Percentiles rank a stretch among this genome's conserved stretches.
These are phyloP conservation scores for Calonectria hawksworthii DNA, from an alignment of 2,329 filamentous ascomycete genomes.

Conservation along the genomic window DNA sequence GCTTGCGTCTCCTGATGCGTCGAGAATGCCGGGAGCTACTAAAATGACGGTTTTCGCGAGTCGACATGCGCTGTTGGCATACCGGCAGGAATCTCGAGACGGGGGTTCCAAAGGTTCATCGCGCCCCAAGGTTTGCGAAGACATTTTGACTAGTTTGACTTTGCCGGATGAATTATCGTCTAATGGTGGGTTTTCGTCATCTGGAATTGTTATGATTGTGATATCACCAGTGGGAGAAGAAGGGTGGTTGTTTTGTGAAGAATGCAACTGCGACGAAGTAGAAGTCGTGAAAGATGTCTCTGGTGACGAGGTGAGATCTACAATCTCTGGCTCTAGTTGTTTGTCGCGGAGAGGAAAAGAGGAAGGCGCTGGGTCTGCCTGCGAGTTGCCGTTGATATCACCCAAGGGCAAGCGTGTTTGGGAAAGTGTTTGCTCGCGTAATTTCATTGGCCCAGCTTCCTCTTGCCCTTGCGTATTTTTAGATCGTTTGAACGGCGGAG, in stretches of 20 bases:
- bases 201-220: constrained; percentile 10
- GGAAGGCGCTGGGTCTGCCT: constrained; percentile 14
- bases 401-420: constrained; percentile 38
- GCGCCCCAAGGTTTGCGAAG: neutral
- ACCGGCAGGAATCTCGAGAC: constrained; percentile 45
- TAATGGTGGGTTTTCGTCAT: neutral
- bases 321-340: constrained; percentile 1
- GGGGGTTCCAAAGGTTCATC: neutral
- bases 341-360: neutral
- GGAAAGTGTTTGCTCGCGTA: constrained; percentile 5
- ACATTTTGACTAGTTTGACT: too few species aligned
- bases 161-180: too few species aligned
- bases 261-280: neutral
- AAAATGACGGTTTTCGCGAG: constrained; percentile 56
- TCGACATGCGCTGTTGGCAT: constrained; percentile 52
- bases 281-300: constrained; percentile 23
- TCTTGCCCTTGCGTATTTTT: constrained; percentile 10
- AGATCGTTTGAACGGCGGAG: constrained; percentile 38
- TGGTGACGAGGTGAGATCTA: constrained; percentile 35
- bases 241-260: neutral
- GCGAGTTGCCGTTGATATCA: constrained; percentile 43
- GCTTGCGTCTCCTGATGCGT: constrained; percentile 52
- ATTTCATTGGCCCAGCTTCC: neutral
- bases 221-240: constrained; percentile 3
- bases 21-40: constrained; percentile 58